Conservation (phyloP, 1,284 basidiomycete species). For the Ceratobasidium sp. region DNA sequence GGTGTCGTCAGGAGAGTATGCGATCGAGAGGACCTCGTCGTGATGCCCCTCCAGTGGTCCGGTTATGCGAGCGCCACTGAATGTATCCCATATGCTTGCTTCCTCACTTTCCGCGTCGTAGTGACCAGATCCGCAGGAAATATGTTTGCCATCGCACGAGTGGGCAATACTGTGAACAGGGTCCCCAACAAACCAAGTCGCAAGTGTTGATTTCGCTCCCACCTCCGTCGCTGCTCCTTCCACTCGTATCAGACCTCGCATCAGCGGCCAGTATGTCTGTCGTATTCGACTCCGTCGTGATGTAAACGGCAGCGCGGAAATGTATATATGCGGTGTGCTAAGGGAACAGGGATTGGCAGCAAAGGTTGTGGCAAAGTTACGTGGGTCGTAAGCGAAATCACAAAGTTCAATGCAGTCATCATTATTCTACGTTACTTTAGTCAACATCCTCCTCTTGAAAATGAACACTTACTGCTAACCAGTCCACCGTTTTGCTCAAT, state of each 20-base stretch:
- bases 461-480: background rate
- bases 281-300: too few species aligned
- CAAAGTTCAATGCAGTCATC: background rate
- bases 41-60: background rate
- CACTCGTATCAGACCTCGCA: too few species aligned
- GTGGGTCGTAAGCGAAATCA: background rate
- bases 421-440: background rate
- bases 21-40: constrained; percentile 7
- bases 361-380: background rate
- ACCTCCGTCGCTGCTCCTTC: too few species aligned
- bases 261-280: too few species aligned
- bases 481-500: background rate
- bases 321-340: constrained; percentile 1
- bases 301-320: background rate
- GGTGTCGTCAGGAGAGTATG: constrained; percentile 6
- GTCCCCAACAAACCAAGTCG: too few species aligned
- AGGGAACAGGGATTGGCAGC: background rate
- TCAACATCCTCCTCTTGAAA: background rate
- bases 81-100: too few species aligned
- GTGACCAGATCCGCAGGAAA: too few species aligned
- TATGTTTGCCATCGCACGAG: too few species aligned
- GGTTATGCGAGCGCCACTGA: too few species aligned
- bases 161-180: too few species aligned
- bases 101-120: too few species aligned
- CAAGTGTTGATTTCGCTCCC: too few species aligned